phyloP scores from a whole-genome alignment of 495 filamentous ascomycete species.

The Monascus purpureus region DNA sequence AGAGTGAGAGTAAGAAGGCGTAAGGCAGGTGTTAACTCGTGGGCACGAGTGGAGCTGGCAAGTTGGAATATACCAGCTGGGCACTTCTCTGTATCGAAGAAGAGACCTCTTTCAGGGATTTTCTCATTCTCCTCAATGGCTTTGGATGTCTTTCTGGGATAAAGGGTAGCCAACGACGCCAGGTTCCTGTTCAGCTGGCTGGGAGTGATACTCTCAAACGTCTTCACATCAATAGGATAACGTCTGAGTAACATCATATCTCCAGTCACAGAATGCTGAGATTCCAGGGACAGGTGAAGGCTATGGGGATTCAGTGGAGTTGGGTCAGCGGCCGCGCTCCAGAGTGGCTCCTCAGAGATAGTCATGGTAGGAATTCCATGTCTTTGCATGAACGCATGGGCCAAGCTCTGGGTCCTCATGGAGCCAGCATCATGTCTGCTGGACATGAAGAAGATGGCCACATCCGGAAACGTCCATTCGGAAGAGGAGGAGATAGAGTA shows the following conservation, averaged over 20 bases:
- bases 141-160: conserved; percentile 18
- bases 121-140: conserved; percentile 7
- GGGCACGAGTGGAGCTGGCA: conserved; percentile 17
- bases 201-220: conserved; percentile 58
- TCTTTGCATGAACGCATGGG: conserved; percentile 48
- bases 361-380: conserved; percentile 54
- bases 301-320: conserved; percentile 37
- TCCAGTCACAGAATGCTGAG: conserved; percentile 35
- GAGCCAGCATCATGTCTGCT: conserved; percentile 34
- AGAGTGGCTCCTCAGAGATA: conserved; percentile 47
- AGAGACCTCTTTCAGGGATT: conserved; percentile 4
- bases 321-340: conserved; percentile 26
- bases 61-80: conserved; percentile 14
- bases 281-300: conserved; percentile 58
- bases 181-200: conserved; percentile 63
- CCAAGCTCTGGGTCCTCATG: conserved; percentile 36
- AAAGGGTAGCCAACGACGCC: conserved; percentile 46
- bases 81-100: conserved; percentile 15
- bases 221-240: conserved; percentile 57
- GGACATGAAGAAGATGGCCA: conserved; percentile 56
- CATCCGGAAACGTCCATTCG: conserved; percentile 54
- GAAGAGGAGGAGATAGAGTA: conserved; percentile 30
- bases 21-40: conserved; percentile 24
- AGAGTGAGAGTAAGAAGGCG: conserved; percentile 27
- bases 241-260: conserved; percentile 40